phyloP scores from a whole-genome alignment of 331 rosid genomes.

The Saraca asoca region DNA sequence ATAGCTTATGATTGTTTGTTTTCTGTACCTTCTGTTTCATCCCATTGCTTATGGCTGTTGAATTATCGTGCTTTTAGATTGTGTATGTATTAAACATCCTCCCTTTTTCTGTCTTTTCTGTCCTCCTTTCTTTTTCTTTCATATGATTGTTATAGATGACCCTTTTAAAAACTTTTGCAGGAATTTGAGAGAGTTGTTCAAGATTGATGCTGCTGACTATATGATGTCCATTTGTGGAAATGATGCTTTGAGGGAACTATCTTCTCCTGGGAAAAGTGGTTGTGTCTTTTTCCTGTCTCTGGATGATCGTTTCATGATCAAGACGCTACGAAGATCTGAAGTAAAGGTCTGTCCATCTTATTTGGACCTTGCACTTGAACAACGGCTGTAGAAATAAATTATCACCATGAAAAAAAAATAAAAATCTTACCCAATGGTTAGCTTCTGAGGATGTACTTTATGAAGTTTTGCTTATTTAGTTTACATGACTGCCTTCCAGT shows the following conservation, averaged over 20 bases:
- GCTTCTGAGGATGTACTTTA: background rate
- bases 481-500: background rate
- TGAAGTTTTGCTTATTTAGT: background rate
- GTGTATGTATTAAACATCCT: no score
- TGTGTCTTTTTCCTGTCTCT: constrained; percentile 96
- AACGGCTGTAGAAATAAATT: background rate
- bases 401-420: background rate
- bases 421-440: background rate
- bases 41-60: no score
- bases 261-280: constrained; percentile 99
- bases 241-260: constrained; percentile 93
- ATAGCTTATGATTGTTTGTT: background rate
- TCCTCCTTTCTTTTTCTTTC: background rate
- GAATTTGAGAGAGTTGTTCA: constrained; percentile 95
- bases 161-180: constrained; percentile 42
- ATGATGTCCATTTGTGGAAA: constrained; percentile 99
- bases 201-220: constrained; percentile 98
- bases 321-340: constrained; percentile 96
- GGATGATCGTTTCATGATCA: constrained; percentile 97
- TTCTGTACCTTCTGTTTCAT: no score
- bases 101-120: no score
- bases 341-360: constrained; percentile 74
- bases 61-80: no score
- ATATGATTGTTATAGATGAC: constrained; percentile 26
- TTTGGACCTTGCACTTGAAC: constrained; percentile 30